Evolutionary conservation across 2,329 filamentous ascomycete species (phyloP).

Genomic region (Torrubiellomyces zombiae): DNA sequence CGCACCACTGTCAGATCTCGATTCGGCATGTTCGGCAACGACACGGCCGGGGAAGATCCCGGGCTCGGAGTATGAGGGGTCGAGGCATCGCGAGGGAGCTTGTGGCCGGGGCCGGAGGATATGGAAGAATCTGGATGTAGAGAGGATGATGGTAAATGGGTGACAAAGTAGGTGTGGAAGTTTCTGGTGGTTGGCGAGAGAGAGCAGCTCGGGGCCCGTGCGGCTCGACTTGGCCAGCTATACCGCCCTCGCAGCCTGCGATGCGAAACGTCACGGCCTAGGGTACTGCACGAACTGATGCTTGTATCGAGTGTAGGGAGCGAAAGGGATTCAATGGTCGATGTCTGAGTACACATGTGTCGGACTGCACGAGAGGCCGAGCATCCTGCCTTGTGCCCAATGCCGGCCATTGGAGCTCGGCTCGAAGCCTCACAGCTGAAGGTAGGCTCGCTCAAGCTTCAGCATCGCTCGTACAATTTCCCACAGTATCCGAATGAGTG

Average conservation of each 20-base stretch:
- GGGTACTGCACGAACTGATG: too few species aligned
- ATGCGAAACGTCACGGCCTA: too few species aligned
- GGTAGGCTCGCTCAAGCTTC: slow-evolving; percentile 3
- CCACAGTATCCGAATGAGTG: slow-evolving; percentile 1
- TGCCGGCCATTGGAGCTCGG: slow-evolving; percentile 8
- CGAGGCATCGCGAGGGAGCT: slow-evolving; percentile 71
- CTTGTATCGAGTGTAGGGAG: background rate
- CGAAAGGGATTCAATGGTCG: slow-evolving; percentile 5
- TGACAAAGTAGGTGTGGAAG: slow-evolving; percentile 97
- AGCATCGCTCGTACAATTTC: slow-evolving; percentile 4
- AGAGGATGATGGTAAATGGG: slow-evolving; percentile 83
- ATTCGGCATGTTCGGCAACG: slow-evolving; percentile 39
- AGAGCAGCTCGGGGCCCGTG: background rate
- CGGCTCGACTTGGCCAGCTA: slow-evolving; percentile 1
- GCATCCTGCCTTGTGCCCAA: slow-evolving; percentile 7
- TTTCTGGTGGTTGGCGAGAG: slow-evolving; percentile 12
- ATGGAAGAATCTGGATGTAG: slow-evolving; percentile 70
- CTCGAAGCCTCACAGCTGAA: slow-evolving; percentile 3
- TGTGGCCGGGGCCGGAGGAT: slow-evolving; percentile 53
- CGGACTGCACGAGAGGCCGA: slow-evolving; percentile 7
- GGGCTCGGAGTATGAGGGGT: slow-evolving; percentile 51
- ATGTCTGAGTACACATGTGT: slow-evolving; percentile 5
- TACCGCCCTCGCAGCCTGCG: too few species aligned
- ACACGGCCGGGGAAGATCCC: slow-evolving; percentile 39
- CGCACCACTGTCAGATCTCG: slow-evolving; percentile 85